Evolutionary conservation across 2,329 filamentous ascomycete species (phyloP), one percentile per base, ranked within the genome.

Genomic region (Didymella pomorum): DNA sequence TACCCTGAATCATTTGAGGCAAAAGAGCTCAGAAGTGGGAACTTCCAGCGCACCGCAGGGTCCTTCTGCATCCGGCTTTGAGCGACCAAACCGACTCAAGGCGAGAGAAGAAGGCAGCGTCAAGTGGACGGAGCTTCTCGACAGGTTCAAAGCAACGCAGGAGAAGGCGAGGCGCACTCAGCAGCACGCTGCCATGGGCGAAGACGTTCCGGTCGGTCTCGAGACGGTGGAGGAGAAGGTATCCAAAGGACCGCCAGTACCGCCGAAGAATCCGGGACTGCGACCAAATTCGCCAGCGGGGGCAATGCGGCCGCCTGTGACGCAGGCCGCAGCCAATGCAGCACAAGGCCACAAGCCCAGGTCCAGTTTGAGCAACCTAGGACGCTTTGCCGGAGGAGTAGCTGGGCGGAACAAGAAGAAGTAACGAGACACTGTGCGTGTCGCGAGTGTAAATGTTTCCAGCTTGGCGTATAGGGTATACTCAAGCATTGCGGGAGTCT

Each of bases 101-200:
- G 87, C 86, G 47, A 85, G 93, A 54, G 92, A 96, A 64, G 93
- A 97, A 54, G 87, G 86, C 52, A 88, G 87, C 31, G 96, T 99
- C 67, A 89, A 90, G 54, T 99, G 95, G 95, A 87, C 86, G 2
- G 95, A 99, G 68, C 83, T 99, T 33, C 84, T 99, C 5, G 95
- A 99, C 64, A 97, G 97, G 73, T 99, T 99, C 79, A 91, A 91
- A 66, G 87, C 84, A 51, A 94, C 96, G 1, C 95, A 99, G 72
- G 95, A 99, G 67, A 88, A 87, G 60, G 90, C 93, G 6, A 86
- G 93, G 53, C 84, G 92, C 52, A 82, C 86, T 12, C 89, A 92
- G 71, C 82, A 87, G 58, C 77, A 79, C 61, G 76, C 78, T 0
- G 75, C 80, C 61, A 71, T 76, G 52, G 76, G 73, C 9, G 74